Percentiles rank a stretch among this genome's conserved stretches.
Evolutionary conservation across 306 rosid species (phyloP).

Genomic region (Sphenostylis stenocarpa): DNA sequence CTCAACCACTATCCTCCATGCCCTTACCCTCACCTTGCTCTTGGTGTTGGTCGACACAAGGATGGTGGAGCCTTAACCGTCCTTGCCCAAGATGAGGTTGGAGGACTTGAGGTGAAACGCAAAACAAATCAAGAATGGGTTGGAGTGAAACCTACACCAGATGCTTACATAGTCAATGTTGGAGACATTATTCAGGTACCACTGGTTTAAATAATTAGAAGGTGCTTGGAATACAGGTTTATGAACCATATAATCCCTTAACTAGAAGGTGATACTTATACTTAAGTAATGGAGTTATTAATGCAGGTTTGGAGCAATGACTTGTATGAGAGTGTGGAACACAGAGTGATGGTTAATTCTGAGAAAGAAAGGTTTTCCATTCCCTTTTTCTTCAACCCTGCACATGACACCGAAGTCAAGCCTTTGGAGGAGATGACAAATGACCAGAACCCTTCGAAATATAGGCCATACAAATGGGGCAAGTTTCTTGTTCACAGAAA

Average conservation of each 20-base stretch:
- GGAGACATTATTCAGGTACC: constrained; percentile 62
- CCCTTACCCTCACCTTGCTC: constrained; percentile 56
- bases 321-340: constrained; percentile 73
- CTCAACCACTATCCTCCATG: constrained; percentile 69
- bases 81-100: constrained; percentile 66
- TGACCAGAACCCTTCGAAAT: constrained; percentile 50
- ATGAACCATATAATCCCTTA: background rate
- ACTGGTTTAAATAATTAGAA: too few relatives aligned
- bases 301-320: constrained; percentile 87
- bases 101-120: constrained; percentile 61
- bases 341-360: constrained; percentile 66
- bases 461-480: constrained; percentile 58
- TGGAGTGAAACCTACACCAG: constrained; percentile 52
- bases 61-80: constrained; percentile 57
- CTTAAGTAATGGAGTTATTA: background rate
- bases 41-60: constrained; percentile 66
- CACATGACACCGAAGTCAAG: constrained; percentile 48
- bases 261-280: background rate
- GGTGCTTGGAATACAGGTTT: too few relatives aligned
- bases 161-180: constrained; percentile 62
- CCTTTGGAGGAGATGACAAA: constrained; percentile 60
- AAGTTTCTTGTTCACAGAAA: constrained; percentile 44
- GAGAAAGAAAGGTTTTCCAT: constrained; percentile 66
- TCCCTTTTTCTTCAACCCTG: constrained; percentile 59
- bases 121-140: constrained; percentile 67